Percentiles rank a stretch among this genome's conserved stretches.
phyloP scores from a whole-genome alignment of 116 monocot genomes.

The Trichopus zeylanicus region DNA sequence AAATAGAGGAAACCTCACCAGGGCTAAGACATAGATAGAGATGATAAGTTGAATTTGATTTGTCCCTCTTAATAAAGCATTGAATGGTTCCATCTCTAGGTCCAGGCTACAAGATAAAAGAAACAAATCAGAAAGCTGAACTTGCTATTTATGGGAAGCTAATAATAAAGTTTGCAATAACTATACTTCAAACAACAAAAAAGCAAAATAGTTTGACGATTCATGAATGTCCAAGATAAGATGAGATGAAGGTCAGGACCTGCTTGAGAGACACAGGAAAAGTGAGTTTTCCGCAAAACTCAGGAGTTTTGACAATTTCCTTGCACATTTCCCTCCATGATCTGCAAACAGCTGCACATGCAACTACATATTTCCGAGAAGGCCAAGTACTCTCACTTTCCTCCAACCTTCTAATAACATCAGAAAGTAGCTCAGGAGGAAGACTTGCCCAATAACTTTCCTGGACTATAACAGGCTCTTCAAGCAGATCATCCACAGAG shows the following conservation, averaged over 20 bases:
- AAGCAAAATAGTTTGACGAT: background rate
- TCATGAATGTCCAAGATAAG: background rate
- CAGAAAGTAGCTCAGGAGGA: constrained; percentile 25
- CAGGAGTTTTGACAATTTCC: constrained; percentile 21
- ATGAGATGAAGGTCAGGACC: background rate
- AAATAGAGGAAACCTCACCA: constrained; percentile 13
- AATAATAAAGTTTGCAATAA: no score
- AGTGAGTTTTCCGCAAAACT: constrained; percentile 24
- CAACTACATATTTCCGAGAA: constrained; percentile 22
- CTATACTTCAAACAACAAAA: no score
- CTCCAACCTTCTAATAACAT: constrained; percentile 26
- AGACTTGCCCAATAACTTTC: constrained; percentile 17
- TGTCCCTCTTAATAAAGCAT: constrained; percentile 46
- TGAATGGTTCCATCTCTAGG: constrained; percentile 37
- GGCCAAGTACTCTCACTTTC: constrained; percentile 18
- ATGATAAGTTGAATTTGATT: constrained; percentile 30
- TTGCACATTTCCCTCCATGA: constrained; percentile 29
- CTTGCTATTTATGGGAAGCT: no score
- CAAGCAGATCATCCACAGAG: constrained; percentile 10
- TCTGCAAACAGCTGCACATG: no score
- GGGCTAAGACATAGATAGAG: constrained; percentile 33
- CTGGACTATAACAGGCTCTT: constrained; percentile 5
- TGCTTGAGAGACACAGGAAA: constrained; percentile 28
- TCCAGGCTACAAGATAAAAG: constrained; percentile 24
- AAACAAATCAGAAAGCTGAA: background rate